Percentiles rank a stretch among this genome's conserved stretches.
These are phyloP conservation scores for Cicer yamashitae DNA, from an alignment of 306 rosid species.

Conservation along the genomic window DNA sequence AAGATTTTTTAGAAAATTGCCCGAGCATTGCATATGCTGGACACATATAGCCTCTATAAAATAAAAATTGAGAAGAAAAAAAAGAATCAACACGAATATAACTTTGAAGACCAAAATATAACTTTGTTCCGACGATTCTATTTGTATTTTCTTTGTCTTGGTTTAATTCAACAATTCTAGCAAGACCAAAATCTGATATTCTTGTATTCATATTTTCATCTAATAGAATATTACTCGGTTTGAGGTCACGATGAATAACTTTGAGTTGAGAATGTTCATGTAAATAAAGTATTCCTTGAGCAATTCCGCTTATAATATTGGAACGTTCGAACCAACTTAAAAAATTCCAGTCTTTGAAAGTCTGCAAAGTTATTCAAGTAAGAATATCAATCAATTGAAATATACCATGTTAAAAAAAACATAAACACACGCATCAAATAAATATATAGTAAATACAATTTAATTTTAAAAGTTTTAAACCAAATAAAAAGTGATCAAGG, in stretches of 20 bases:
- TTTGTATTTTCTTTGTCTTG: conserved; percentile 29
- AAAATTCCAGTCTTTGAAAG: neutral
- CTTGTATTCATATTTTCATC: conserved; percentile 32
- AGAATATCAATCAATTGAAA: neutral
- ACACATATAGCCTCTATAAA: conserved; percentile 23
- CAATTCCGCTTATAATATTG: conserved; percentile 19
- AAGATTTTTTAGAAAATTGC: conserved; percentile 11
- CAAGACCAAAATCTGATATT: conserved; percentile 33
- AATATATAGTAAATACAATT: neutral
- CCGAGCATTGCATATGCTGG: conserved; percentile 19
- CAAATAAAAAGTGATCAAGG: conserved; percentile 31
- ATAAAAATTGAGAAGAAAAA: neutral
- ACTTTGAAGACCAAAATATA: neutral
- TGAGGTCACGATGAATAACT: conserved; percentile 30
- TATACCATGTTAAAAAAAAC: too few relatives aligned
- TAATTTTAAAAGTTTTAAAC: neutral
- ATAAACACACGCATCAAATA: neutral
- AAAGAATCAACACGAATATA: neutral
- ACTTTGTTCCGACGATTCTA: conserved; percentile 4
- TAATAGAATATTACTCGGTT: conserved; percentile 33
- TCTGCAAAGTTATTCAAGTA: neutral
- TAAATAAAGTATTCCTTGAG: conserved; percentile 22
- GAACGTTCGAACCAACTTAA: conserved; percentile 27
- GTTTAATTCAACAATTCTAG: conserved; percentile 31
- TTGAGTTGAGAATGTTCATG: conserved; percentile 37